A percentile compares a stretch with the other conserved stretches of the same genome.
These are phyloP conservation scores for Otatea glauca DNA, from an alignment of 176 grass and related monocot species.

Conservation along the genomic window DNA sequence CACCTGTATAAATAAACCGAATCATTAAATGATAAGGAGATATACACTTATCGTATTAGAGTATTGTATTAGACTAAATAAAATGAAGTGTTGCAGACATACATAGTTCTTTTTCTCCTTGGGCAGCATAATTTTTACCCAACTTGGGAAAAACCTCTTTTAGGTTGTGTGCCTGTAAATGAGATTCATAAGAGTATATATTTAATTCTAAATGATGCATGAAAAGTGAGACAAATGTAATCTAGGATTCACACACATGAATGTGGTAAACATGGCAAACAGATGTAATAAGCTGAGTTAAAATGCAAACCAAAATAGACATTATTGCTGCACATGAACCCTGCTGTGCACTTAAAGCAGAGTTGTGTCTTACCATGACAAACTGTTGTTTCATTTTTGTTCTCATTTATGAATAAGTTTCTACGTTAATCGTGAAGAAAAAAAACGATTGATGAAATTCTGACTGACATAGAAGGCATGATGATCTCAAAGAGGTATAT, in stretches of 20 bases:
- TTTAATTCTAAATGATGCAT: slow-evolving; percentile 1
- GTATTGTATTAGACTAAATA: not conserved
- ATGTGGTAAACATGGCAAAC: not conserved
- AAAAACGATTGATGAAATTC: not conserved
- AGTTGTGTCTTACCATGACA: slow-evolving; percentile 16
- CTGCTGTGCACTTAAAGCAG: not conserved
- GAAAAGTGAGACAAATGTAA: slow-evolving; percentile 1
- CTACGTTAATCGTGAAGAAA: not conserved
- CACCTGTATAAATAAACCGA: not conserved
- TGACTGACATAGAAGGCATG: not conserved
- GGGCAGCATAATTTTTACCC: slow-evolving; percentile 90
- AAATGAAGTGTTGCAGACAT: slow-evolving; percentile 26
- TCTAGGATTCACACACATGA: not conserved
- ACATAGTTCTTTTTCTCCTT: slow-evolving; percentile 83
- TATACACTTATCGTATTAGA: not conserved
- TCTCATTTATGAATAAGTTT: not conserved
- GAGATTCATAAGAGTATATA: slow-evolving; percentile 33
- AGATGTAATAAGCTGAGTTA: not conserved
- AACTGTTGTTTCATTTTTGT: not conserved
- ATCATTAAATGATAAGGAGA: slow-evolving; percentile 1
- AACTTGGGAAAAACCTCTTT: slow-evolving; percentile 79
- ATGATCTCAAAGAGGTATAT: not conserved
- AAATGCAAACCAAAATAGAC: not conserved
- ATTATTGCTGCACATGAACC: slow-evolving; percentile 1
- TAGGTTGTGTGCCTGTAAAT: slow-evolving; percentile 73